Evolutionary conservation across 179 eudicot genomes (phyloP), one percentile per base, ranked within the genome.

Genomic region (Spinacia oleracea): DNA sequence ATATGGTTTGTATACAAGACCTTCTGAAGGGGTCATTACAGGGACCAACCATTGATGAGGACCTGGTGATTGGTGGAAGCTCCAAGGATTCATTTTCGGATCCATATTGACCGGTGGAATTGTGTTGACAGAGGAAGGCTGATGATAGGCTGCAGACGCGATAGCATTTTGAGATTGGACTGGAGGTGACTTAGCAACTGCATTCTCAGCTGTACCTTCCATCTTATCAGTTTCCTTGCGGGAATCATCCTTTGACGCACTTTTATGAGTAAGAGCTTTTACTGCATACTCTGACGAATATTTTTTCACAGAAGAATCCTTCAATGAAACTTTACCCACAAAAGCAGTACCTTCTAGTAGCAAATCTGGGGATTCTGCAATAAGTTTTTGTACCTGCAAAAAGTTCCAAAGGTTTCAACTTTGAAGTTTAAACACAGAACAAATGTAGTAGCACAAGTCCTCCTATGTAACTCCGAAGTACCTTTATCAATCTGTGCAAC

Each of bases 1-100:
- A 48, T 88, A 93, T 20, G 99, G 98, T 86, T 96, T 96, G 92
- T 93, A 93, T 50, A 93, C 87, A 2, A 96, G 92, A 62, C 99
- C 99, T 83, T 93, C 98, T 20, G 98, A 88, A 76, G 98, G 98
- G 35, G 99, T 85, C 99, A 96, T 90, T 23, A 93, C 92, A 5
- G 98, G 99, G 48, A 96, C 85, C 77, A 96, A 76, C 98, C 98
- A 96, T 72, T 96, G 99, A 58, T 96, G 93, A 18, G 88, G 89
- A 21, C 83, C 76, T 8, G 87, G 83, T 8, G 87, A 83, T 73
- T 86, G 96, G 46, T 83, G 89, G 82, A 80, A 88, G 72, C 81
- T 56, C 94, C 90, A 88, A 1, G 92, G 88, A 56, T 51, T 84
- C 76, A 74, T 74, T 76, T 84, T 86, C 14, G 81, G 70, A 32